Conservation (phyloP, 2,329 filamentous ascomycete species). For the Alternaria burnsii region DNA sequence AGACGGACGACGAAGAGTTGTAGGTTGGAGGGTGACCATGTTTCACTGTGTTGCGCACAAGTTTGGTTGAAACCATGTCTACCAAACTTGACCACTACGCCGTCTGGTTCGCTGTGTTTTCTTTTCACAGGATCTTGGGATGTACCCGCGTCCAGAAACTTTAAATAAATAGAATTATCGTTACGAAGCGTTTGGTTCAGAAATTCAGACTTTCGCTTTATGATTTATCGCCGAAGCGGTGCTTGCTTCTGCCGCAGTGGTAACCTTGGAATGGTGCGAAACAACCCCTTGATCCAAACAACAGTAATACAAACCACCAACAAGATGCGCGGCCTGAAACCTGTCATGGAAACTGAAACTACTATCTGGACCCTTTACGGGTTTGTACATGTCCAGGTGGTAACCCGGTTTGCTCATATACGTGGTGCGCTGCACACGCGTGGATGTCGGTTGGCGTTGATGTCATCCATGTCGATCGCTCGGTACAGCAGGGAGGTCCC, state of each 20-base stretch:
- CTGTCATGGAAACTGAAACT: neutral
- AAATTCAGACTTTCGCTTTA: neutral
- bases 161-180: neutral
- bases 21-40: slow-evolving; percentile 12
- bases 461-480: slow-evolving; percentile 9
- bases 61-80: neutral
- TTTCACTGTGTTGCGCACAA: neutral
- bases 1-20: slow-evolving; percentile 51
- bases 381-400: neutral
- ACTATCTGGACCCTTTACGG: neutral
- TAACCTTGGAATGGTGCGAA: neutral
- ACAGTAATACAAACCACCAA: neutral
- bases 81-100: neutral
- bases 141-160: neutral
- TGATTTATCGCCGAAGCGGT: neutral
- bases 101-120: neutral
- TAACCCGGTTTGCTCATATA: neutral
- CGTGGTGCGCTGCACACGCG: neutral
- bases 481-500: slow-evolving; percentile 1
- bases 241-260: slow-evolving; percentile 3
- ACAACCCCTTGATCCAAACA: neutral
- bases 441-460: slow-evolving; percentile 4
- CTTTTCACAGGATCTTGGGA: neutral
- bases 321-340: neutral
- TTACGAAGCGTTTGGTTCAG: neutral